phyloP scores from a whole-genome alignment of 2,329 filamentous ascomycete genomes.

The Bipolaris victoriae region DNA sequence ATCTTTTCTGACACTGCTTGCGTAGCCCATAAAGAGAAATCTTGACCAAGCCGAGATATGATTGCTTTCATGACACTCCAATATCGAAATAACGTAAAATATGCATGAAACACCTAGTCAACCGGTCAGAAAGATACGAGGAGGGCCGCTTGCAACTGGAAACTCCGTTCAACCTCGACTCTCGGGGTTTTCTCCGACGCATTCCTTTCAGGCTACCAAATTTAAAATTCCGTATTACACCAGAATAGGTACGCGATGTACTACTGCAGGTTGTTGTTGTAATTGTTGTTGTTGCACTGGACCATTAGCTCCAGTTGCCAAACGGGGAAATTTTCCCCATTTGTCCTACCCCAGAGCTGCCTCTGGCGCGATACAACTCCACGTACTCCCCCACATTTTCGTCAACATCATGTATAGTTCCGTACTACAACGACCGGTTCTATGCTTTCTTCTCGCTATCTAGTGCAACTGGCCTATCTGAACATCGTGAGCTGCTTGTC shows the following conservation, averaged over 20 bases:
- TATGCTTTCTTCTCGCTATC: neutral
- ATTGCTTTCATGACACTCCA: too few relatives aligned
- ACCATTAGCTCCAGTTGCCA: neutral
- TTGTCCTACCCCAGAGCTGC: constrained; percentile 1
- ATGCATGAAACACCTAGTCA: neutral
- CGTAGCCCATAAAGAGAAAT: neutral
- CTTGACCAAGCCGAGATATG: neutral
- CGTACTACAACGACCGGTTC: constrained; percentile 17
- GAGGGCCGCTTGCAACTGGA: neutral
- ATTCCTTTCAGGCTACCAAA: neutral
- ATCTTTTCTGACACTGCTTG: neutral
- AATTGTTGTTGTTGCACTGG: neutral
- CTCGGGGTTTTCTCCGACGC: neutral
- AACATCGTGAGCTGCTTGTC: neutral
- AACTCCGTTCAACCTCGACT: neutral
- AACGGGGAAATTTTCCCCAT: constrained; percentile 35
- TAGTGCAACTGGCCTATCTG: neutral
- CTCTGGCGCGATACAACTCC: constrained; percentile 8
- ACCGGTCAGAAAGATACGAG: neutral
- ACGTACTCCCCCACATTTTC: constrained; percentile 26
- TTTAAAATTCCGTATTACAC: too few relatives aligned
- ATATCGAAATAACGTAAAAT: too few relatives aligned
- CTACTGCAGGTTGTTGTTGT: neutral
- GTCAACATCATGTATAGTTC: constrained; percentile 19
- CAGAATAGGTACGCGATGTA: neutral